These are phyloP conservation scores for Vicia sativa DNA, from an alignment of 306 rosid species.

Conservation along the genomic window DNA sequence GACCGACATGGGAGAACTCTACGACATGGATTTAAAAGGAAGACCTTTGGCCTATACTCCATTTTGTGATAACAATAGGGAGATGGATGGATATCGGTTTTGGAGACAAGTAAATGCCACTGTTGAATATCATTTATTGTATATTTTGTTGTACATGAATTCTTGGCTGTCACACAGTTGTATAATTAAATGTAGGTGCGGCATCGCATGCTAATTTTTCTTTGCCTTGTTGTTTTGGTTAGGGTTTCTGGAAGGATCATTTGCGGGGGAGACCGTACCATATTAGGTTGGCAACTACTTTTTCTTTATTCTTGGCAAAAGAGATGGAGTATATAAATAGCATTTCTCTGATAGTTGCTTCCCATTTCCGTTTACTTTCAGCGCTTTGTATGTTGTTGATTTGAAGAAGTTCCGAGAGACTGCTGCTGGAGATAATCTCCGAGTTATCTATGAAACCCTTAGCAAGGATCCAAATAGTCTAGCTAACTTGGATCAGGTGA, in stretches of 20 bases:
- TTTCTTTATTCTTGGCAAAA: conserved; percentile 23
- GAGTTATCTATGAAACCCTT: conserved; percentile 97
- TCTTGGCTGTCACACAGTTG: conserved; percentile 20
- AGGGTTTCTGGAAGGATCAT: conserved; percentile 99
- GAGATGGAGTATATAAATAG: conserved; percentile 24
- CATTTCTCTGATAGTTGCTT: conserved; percentile 23
- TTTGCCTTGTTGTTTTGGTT: conserved; percentile 41
- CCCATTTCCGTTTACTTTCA: conserved; percentile 50
- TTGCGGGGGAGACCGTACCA: conserved; percentile 91
- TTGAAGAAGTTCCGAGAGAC: conserved; percentile 93
- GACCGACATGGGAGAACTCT: conserved; percentile 98
- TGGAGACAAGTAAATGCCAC: conserved; percentile 87
- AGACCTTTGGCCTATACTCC: conserved; percentile 95
- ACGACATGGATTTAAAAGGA: conserved; percentile 96
- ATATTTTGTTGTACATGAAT: background rate
- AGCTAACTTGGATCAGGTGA: conserved; percentile 94
- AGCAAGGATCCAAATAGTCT: conserved; percentile 99
- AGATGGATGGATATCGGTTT: conserved; percentile 98
- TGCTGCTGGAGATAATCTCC: conserved; percentile 98
- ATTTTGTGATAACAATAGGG: conserved; percentile 95
- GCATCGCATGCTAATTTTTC: conserved; percentile 27
- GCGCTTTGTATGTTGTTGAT: conserved; percentile 97
- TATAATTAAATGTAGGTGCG: conserved; percentile 9
- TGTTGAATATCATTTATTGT: conserved; percentile 34
- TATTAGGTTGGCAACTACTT: conserved; percentile 64